Evolutionary conservation across 805 yeast genomes (phyloP).

Genomic region (Candida broadrunensis): DNA sequence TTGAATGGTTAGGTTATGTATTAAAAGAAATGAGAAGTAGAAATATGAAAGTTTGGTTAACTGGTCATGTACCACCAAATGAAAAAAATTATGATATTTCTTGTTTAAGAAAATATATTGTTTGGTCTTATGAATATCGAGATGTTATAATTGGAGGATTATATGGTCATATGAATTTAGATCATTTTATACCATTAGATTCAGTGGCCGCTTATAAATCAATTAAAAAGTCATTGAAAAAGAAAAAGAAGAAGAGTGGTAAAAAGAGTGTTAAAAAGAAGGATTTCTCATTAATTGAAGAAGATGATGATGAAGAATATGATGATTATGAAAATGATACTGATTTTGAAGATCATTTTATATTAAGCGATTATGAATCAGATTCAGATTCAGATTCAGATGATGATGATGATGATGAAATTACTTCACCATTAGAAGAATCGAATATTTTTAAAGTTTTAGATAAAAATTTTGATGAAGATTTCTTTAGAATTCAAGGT

Average conservation of each 20-base stretch:
- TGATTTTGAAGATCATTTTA: neutral
- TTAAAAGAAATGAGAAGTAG: constrained; percentile 70
- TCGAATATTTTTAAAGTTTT: constrained; percentile 7
- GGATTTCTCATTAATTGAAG: neutral
- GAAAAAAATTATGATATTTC: constrained; percentile 71
- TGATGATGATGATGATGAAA: constrained; percentile 25
- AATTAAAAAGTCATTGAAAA: constrained; percentile 21
- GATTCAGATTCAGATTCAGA: constrained; percentile 12
- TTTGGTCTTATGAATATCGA: constrained; percentile 82
- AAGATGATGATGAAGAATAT: neutral
- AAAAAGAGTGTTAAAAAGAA: constrained; percentile 2
- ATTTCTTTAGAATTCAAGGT: constrained; percentile 37
- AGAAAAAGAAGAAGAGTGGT: constrained; percentile 7
- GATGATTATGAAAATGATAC: neutral
- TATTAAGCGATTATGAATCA: neutral
- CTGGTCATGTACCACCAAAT: constrained; percentile 88
- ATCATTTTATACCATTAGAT: constrained; percentile 79
- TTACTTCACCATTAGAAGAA: constrained; percentile 8
- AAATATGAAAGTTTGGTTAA: constrained; percentile 80
- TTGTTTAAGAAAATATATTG: constrained; percentile 70
- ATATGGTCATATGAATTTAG: constrained; percentile 88
- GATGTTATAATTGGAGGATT: constrained; percentile 82
- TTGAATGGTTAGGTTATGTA: constrained; percentile 75
- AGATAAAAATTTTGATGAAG: constrained; percentile 10
- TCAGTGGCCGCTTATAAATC: constrained; percentile 64